Percentiles rank a stretch among this genome's conserved stretches.
Evolutionary conservation across 1,139 yeast genomes (phyloP).

Genomic region (Scheffersomyces quercinus): DNA sequence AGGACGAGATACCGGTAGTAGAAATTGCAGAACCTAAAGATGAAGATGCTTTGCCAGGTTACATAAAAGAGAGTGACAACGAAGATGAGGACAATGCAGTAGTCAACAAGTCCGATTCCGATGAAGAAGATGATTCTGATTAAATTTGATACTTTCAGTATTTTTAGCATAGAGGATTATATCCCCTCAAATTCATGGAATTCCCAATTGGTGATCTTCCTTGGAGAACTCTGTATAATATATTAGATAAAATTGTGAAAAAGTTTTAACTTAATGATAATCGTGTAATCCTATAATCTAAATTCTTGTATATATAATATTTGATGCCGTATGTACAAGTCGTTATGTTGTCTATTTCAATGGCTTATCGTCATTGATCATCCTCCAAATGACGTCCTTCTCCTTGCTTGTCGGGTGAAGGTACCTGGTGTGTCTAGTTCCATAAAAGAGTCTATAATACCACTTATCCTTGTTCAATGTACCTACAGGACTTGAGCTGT

Average conservation of each 20-base stretch:
- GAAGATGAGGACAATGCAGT: constrained; percentile 29
- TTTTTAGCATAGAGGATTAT: too few relatives aligned
- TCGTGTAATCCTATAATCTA: too few relatives aligned
- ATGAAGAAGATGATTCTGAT: constrained; percentile 27
- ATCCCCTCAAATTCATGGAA: too few relatives aligned
- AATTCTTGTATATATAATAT: neutral
- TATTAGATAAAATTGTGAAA: too few relatives aligned
- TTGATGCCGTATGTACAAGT: neutral
- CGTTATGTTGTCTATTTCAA: neutral
- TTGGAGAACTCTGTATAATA: too few relatives aligned
- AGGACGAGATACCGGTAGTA: constrained; percentile 15
- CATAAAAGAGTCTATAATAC: constrained; percentile 27
- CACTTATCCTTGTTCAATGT: constrained; percentile 14
- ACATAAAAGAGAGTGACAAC: constrained; percentile 18
- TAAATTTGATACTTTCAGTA: constrained; percentile 5
- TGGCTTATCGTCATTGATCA: constrained; percentile 64
- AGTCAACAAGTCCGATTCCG: constrained; percentile 33
- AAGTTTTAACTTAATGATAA: too few relatives aligned
- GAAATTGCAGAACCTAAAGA: constrained; percentile 27
- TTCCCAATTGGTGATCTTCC: too few relatives aligned
- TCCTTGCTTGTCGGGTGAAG: constrained; percentile 46
- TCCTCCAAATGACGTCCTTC: constrained; percentile 69
- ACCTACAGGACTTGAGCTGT: constrained; percentile 4
- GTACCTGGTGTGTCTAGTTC: constrained; percentile 29
- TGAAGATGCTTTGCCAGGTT: constrained; percentile 15